Conservation (phyloP, 306 rosid genomes). For the Astragalus glycyphyllos region DNA sequence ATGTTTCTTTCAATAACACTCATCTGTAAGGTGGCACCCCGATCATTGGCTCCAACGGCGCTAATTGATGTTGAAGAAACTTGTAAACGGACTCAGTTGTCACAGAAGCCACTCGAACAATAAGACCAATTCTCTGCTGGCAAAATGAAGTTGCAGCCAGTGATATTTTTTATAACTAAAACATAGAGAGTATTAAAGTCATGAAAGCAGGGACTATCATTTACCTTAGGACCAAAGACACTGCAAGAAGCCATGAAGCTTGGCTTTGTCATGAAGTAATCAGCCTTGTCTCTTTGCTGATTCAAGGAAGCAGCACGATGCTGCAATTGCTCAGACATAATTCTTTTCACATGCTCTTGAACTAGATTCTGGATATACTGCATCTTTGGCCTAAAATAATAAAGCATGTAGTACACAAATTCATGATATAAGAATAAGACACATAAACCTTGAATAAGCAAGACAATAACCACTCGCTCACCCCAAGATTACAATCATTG, state of each 20-base stretch:
- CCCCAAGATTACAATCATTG: slow-evolving; percentile 90
- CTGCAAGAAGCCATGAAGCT: slow-evolving; percentile 84
- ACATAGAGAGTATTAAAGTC: not conserved
- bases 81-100: slow-evolving; percentile 84
- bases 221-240: slow-evolving; percentile 84
- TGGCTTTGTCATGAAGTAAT: slow-evolving; percentile 55
- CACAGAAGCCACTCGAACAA: slow-evolving; percentile 84
- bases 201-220: too few relatives aligned
- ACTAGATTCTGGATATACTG: slow-evolving; percentile 65
- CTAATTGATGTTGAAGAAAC: slow-evolving; percentile 75
- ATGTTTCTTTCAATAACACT: slow-evolving; percentile 1
- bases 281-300: slow-evolving; percentile 50
- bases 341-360: slow-evolving; percentile 66
- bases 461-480: slow-evolving; percentile 44
- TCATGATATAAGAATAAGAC: slow-evolving; percentile 21
- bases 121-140: slow-evolving; percentile 67
- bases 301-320: slow-evolving; percentile 55
- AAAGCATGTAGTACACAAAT: slow-evolving; percentile 6
- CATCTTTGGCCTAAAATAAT: slow-evolving; percentile 75
- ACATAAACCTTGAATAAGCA: slow-evolving; percentile 10
- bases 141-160: slow-evolving; percentile 23
- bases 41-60: slow-evolving; percentile 73
- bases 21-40: slow-evolving; percentile 79
- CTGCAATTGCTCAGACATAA: slow-evolving; percentile 73
- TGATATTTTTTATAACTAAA: slow-evolving; percentile 21